Conservation (phyloP, 1,139 yeast genomes). For the Saccharomyces hybrid region DNA sequence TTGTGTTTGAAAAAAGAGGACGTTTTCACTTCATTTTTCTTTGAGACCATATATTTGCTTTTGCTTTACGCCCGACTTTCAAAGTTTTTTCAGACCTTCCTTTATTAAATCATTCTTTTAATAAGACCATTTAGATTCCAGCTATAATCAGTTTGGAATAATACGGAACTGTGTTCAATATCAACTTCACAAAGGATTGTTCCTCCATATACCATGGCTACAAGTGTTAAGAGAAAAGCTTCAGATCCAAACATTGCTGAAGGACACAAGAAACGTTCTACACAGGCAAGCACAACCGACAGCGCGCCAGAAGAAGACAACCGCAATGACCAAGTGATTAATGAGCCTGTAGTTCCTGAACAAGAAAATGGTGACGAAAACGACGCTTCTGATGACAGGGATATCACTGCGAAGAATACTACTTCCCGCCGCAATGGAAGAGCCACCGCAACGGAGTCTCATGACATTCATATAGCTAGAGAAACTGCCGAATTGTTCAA, state of each 20-base stretch:
- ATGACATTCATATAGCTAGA: conserved; percentile 82
- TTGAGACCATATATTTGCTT: background rate
- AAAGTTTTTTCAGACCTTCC: background rate
- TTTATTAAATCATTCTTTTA: background rate
- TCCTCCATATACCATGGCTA: conserved; percentile 8
- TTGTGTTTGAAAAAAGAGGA: background rate
- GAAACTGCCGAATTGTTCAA: conserved; percentile 92
- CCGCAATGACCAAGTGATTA: conserved; percentile 9
- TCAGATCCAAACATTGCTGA: conserved; percentile 1
- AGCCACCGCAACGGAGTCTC: conserved; percentile 46
- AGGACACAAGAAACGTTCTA: conserved; percentile 1
- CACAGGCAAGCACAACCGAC: conserved; percentile 6
- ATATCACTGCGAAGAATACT: conserved; percentile 9
- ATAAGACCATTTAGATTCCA: background rate
- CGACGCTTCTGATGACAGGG: conserved; percentile 17
- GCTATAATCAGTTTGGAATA: background rate
- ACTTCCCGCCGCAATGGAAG: conserved; percentile 6
- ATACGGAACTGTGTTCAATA: background rate
- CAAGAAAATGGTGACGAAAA: conserved; percentile 14
- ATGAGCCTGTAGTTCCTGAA: conserved; percentile 12
- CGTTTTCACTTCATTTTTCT: background rate
- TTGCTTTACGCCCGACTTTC: background rate
- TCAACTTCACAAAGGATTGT: background rate
- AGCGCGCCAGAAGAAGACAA: conserved; percentile 15
- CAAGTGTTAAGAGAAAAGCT: conserved; percentile 12